A percentile compares a stretch with the other conserved stretches of the same genome.
phyloP scores from a whole-genome alignment of 306 rosid genomes.

The Canavalia gladiata region DNA sequence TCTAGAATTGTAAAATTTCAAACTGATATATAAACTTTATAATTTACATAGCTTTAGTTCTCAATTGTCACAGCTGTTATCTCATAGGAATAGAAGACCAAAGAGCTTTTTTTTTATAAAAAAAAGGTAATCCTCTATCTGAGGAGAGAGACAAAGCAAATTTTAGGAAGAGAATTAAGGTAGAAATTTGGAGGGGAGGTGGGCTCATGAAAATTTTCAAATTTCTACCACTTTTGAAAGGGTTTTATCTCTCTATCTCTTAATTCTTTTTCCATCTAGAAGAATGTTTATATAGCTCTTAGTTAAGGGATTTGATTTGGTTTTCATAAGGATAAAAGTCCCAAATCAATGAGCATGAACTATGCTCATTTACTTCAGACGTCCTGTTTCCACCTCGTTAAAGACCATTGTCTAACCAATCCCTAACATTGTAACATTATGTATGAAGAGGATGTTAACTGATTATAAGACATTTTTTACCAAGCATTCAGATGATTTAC shows the following conservation, averaged over 20 bases:
- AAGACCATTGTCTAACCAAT: background rate
- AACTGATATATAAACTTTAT: background rate
- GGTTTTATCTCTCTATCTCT: no score
- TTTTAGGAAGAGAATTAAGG: no score
- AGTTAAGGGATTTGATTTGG: background rate
- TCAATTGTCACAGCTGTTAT: no score
- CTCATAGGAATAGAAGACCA: no score
- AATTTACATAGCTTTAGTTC: no score
- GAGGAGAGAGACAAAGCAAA: no score
- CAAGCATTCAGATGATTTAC: background rate
- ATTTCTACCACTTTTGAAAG: no score
- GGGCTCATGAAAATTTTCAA: no score
- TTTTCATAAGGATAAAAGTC: background rate
- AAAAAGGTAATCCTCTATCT: no score
- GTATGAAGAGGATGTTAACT: background rate
- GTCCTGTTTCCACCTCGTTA: background rate
- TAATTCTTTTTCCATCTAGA: no score
- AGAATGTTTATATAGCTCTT: background rate
- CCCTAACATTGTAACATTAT: background rate
- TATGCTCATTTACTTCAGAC: constrained; percentile 1
- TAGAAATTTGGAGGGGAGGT: no score
- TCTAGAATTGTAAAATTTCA: constrained; percentile 1
- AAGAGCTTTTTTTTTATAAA: no score
- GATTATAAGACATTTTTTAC: background rate
- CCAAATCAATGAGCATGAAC: constrained; percentile 12